phyloP scores from a whole-genome alignment of 2,329 filamentous ascomycete species.

The Fusarium sp. region DNA sequence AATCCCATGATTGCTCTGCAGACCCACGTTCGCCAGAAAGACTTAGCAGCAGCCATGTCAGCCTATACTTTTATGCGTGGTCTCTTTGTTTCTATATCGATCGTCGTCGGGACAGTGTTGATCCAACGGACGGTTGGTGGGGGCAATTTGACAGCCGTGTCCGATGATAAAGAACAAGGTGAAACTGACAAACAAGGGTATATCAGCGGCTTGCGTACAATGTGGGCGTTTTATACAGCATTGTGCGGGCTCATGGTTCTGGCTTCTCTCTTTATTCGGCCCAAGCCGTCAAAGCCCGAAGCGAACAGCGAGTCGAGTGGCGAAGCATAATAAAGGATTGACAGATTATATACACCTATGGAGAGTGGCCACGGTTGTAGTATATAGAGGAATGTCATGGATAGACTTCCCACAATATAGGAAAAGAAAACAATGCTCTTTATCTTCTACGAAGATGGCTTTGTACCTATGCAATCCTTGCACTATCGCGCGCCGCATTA shows the following conservation, averaged over 20 bases:
- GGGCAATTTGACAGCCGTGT: constrained; percentile 35
- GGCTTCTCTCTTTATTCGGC: constrained; percentile 30
- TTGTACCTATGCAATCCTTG: too few species aligned
- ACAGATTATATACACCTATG: neutral
- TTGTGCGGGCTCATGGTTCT: constrained; percentile 34
- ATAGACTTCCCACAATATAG: too few species aligned
- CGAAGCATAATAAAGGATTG: constrained; percentile 8
- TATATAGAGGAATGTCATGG: too few species aligned
- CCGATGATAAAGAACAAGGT: constrained; percentile 1
- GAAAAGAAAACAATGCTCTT: too few species aligned
- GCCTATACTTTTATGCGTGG: constrained; percentile 78
- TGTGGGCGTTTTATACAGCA: constrained; percentile 43
- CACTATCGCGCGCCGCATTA: too few species aligned
- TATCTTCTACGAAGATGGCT: too few species aligned
- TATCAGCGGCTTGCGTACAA: constrained; percentile 31
- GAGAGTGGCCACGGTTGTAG: too few species aligned
- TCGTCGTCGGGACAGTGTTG: constrained; percentile 81
- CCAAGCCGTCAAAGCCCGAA: constrained; percentile 19
- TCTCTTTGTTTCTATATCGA: constrained; percentile 75
- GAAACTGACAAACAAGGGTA: constrained; percentile 34
- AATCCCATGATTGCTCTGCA: constrained; percentile 79
- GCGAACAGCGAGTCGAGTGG: neutral
- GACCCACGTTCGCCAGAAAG: constrained; percentile 70
- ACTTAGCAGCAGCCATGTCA: constrained; percentile 76
- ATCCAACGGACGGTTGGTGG: constrained; percentile 66